Conservation (phyloP, 305 asterid genomes). For the Fraxinus baroniana region DNA sequence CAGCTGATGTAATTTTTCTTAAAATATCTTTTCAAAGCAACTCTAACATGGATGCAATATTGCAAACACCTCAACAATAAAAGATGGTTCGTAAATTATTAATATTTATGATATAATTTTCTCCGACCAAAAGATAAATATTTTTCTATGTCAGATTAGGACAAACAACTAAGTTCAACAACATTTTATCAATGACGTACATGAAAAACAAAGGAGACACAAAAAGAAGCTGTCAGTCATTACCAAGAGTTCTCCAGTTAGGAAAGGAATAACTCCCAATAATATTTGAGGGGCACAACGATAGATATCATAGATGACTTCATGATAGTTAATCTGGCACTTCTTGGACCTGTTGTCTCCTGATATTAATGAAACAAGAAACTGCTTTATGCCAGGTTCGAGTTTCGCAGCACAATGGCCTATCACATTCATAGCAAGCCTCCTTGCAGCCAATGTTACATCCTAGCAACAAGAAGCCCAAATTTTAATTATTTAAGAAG, state of each 20-base stretch:
- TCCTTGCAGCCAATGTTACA: slow-evolving; percentile 64
- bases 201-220: not conserved
- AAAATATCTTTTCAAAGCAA: not conserved
- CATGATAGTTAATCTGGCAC: slow-evolving; percentile 64
- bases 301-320: slow-evolving; percentile 74
- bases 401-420: slow-evolving; percentile 75
- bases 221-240: slow-evolving; percentile 26
- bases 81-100: slow-evolving; percentile 9
- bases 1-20: not conserved
- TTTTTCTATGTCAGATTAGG: slow-evolving; percentile 3
- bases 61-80: slow-evolving; percentile 5
- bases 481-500: slow-evolving; percentile 20
- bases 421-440: slow-evolving; percentile 81
- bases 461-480: slow-evolving; percentile 47
- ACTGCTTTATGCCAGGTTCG: slow-evolving; percentile 83
- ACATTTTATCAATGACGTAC: slow-evolving; percentile 4
- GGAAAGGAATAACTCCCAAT: slow-evolving; percentile 86
- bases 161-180: slow-evolving; percentile 9
- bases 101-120: slow-evolving; percentile 11
- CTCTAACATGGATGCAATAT: slow-evolving; percentile 8
- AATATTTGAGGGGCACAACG: slow-evolving; percentile 79
- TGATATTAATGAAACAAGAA: slow-evolving; percentile 83
- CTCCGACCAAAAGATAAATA: slow-evolving; percentile 18
- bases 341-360: slow-evolving; percentile 62
- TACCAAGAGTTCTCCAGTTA: slow-evolving; percentile 97